Percentiles rank a stretch among this genome's conserved stretches.
phyloP scores from a whole-genome alignment of 176 grass and related monocot species.

The Phoenix dactylifera region DNA sequence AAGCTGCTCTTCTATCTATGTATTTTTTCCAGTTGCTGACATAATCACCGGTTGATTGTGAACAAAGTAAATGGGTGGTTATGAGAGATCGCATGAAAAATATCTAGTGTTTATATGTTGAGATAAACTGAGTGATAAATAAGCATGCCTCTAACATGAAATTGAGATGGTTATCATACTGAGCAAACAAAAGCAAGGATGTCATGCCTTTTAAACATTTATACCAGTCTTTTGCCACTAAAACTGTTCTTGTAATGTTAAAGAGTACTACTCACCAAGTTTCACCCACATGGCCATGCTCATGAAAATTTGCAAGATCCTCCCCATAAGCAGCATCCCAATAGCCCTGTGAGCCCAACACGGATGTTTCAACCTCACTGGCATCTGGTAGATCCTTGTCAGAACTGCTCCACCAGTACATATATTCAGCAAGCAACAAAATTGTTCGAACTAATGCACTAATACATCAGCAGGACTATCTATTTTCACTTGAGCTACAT shows the following conservation, averaged over 20 bases:
- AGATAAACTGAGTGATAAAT: no score
- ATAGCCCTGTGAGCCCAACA: constrained; percentile 55
- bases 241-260: background rate
- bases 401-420: constrained; percentile 38
- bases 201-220: background rate
- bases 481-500: no score
- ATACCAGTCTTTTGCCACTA: no score
- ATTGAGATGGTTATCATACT: background rate
- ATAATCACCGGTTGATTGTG: no score
- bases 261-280: constrained; percentile 39
- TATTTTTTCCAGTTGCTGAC: no score
- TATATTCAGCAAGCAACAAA: constrained; percentile 13
- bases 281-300: constrained; percentile 50
- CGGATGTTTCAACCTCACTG: constrained; percentile 42
- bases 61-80: no score
- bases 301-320: constrained; percentile 58
- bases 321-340: constrained; percentile 57
- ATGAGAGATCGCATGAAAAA: no score
- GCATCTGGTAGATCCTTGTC: constrained; percentile 73
- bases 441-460: background rate
- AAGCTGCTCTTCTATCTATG: no score
- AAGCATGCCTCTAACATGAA: background rate
- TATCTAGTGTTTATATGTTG: no score
- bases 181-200: background rate
- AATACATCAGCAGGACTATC: no score